Percentiles rank a stretch among this genome's conserved stretches.
Conservation (phyloP, 1,139 yeast genomes). For the Kodamaea sp. region DNA sequence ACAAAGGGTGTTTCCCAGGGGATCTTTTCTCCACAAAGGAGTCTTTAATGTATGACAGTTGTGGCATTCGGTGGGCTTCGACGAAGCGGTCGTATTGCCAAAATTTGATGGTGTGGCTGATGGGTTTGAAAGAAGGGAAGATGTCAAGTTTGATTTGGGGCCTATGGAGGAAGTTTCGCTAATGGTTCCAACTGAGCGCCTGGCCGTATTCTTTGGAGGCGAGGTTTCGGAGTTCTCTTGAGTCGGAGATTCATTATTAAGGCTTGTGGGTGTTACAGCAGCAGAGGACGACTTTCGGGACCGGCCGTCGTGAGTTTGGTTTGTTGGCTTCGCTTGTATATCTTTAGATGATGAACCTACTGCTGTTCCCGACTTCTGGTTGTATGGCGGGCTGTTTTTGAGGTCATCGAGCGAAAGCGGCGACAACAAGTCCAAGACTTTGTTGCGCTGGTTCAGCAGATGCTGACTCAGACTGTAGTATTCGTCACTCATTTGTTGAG, state of each 20-base stretch:
- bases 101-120: slow-evolving; percentile 14
- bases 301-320: not conserved
- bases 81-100: slow-evolving; percentile 3
- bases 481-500: not conserved
- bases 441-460: no score
- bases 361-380: slow-evolving; percentile 8
- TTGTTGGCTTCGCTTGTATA: no score
- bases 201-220: not conserved
- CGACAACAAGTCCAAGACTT: slow-evolving; percentile 39
- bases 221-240: slow-evolving; percentile 1
- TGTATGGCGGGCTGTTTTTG: slow-evolving; percentile 21
- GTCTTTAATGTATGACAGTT: slow-evolving; percentile 60
- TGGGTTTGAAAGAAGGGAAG: slow-evolving; percentile 21
- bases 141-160: slow-evolving; percentile 37
- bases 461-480: slow-evolving; percentile 5
- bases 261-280: slow-evolving; percentile 27
- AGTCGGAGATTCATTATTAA: slow-evolving; percentile 29
- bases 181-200: not conserved
- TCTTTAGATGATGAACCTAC: slow-evolving; percentile 2
- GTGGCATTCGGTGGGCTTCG: slow-evolving; percentile 36
- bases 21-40: slow-evolving; percentile 61
- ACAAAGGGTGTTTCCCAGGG: slow-evolving; percentile 57
- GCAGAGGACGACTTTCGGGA: not conserved
- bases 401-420: slow-evolving; percentile 43
- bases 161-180: no score